Evolutionary conservation across 2,329 filamentous ascomycete species (phyloP), one percentile per base, ranked within the genome.

Genomic region (Diaporthe vaccinii): DNA sequence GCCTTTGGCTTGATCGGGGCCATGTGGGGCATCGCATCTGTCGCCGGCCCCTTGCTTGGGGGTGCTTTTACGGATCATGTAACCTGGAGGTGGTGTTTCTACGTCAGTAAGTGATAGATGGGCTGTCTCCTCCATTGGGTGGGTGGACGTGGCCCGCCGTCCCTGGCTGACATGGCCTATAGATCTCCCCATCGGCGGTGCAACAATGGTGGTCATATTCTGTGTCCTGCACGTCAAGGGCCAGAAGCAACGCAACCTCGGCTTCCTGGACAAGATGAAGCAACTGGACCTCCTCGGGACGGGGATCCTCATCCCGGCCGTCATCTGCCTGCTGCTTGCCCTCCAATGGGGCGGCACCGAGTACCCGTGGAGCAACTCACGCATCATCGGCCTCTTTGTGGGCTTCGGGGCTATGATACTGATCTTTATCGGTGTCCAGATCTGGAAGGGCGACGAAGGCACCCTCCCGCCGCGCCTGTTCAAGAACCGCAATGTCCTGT

Each of bases 281-380:
- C 84, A 86, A 76, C 83, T 91, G 61, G 90, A 91, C 78, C 80
- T 89, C 14, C 59, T 85, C 14, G 89, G 90, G 39, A 86, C 86
- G 2, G 80, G 80, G n/a, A 81, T 89, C 75, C 85, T 91, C 78
- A 84, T 90, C 39, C 87, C 89, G 1, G 85, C 86, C 51, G 84
- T 91, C 61, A 80, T 91, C 76, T 88, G 86, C 78, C 83, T 91
- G 17, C 82, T 91, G 12, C 84, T 92, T 5, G 89, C 89, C 10
- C 83, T 91, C 51, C 87, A 91, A 78, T 91, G 88, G 87, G 90
- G 89, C 20, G 90, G 90, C 12, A 83, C 86, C 53, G 80, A 86
- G 34, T 87, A 88, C 73, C 69, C 89, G 5, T 92, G 89, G 90
- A 83, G 80, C 74, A 85, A 84, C 81, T 81, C 85, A 17, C 83